These are phyloP conservation scores for Trichoderma lentiforme DNA, from an alignment of 2,329 filamentous ascomycete genomes.

Conservation along the genomic window DNA sequence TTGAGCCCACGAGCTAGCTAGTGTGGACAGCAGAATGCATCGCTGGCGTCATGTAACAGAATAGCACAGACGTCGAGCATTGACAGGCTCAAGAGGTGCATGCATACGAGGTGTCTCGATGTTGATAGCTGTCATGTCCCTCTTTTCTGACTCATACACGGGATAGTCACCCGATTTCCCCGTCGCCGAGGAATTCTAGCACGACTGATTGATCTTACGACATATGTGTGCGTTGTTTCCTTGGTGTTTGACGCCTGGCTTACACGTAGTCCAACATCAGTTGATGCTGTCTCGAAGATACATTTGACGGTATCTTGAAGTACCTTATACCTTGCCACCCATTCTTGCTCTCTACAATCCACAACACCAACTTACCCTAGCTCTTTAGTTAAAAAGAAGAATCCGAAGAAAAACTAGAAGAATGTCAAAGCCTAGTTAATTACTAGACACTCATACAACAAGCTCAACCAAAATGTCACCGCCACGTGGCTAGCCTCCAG, in stretches of 20 bases:
- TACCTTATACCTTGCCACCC: not conserved
- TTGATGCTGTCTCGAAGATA: not conserved
- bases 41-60: not conserved
- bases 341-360: not conserved
- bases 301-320: not conserved
- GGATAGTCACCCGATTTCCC: not conserved
- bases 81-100: not conserved
- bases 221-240: not conserved
- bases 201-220: not conserved
- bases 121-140: not conserved
- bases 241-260: not conserved
- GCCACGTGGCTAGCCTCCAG: not conserved
- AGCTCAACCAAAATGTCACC: not conserved
- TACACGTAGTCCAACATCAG: not conserved
- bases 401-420: not conserved
- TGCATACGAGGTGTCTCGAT: not conserved
- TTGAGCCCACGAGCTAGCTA: not conserved
- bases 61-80: not conserved
- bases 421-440: not conserved
- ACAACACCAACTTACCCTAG: not conserved
- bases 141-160: not conserved
- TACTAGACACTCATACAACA: not conserved
- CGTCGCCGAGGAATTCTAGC: not conserved
- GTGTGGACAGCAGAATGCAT: not conserved
- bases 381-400: not conserved